Evolutionary conservation across 1,284 basidiomycete genomes (phyloP), one percentile per base, ranked within the genome.

Genomic region (Leucoagaricus sp.): DNA sequence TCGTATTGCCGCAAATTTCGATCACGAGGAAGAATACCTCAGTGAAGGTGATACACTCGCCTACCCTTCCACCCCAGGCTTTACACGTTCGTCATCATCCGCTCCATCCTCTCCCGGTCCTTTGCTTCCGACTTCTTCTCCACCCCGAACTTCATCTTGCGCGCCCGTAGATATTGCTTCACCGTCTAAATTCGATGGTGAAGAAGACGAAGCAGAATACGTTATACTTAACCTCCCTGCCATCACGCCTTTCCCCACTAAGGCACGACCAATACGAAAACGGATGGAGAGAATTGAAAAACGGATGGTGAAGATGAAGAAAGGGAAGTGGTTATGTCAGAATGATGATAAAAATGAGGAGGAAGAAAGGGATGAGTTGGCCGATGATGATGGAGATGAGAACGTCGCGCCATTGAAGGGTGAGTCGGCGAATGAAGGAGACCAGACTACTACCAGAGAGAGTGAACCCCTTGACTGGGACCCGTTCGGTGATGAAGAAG

Each of bases 211-310:
- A 25, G 61, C 58, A 10, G 61, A 55, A 17, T 61, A 50, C n/a
- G 52, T 44, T 40, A 58, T 41, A 38, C 50, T 41, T 38, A 44
- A 29, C 15, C 52, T 58, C 33, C 58, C 51, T 7, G 59, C 60
- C 7, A 60, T 61, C 28, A 76, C 73, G 4, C 73, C 73, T 13
- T 69, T 71, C 12, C 73, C 73, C 4, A 64, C 64, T 6, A 65
- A 65, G 38, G 64, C 64, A 9, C 58, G 63, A 25, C 69, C 64
- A 55, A 67, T 70, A 45, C 64, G 71, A 25, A 61, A 69, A 53
- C 65, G 70, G 28, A 62, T 73, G n/a, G 65, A 68, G 44, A 65
- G 71, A 46, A 55, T 72, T 34, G 65, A 68, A 62, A 71, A 65
- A 54, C 55, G 66, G 57, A 63, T 75, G 60, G 68, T 68, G 44